Base-by-base conservation (phyloP, 2,329 filamentous ascomycete species). In the Cladophialophora exuberans region DNA sequence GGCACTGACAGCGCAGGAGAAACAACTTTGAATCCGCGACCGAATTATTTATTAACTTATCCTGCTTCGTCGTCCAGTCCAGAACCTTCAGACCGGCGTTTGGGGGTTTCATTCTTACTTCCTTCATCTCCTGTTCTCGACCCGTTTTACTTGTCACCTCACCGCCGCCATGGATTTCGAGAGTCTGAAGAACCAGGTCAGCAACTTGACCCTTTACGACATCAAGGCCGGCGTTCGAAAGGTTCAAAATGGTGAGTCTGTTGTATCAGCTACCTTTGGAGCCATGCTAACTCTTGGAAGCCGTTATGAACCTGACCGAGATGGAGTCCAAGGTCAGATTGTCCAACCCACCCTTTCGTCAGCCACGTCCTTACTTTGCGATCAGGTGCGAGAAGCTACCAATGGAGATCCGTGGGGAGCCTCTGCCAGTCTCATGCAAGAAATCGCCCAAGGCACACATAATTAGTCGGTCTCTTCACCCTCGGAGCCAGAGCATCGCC, bases 371-470 rank as follows among this genome's bases (percentile, higher is more conserved):
- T 69, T 52, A 69, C 63, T 41, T 54, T 47, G 50, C 23, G 61
- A 31, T 11, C 46, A 94, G 88, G 91, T 97, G 64, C 88, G 94
- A 73, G 94, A 99, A 80, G 94, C 94, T 25, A 99, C 94, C 31
- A 99, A 99, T 76, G 97, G 97, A 73, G 94, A 99, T 73, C 94
- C 94, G 54, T 99, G 94, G 94, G 94, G 92, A 62, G 85, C 87
- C 46, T 89, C 87, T 10, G 87, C 87, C 22, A 89, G 88, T 18
- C 72, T 88, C 67, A 96, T 97, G 92, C 92, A 97, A 75, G 94
- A 99, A 75, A 99, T 99, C 73, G 91, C 94, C 74, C 96, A 92
- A 73, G 94, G 86, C 67, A 99, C 94, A 56, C 96, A 96, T 76
- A 97, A 93, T 77, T 99, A 97, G 94, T 97, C 79, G 69, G 90